A percentile compares a stretch with the other conserved stretches of the same genome.
phyloP scores from a whole-genome alignment of 192 early-diverging fungal genomes.

The Coemansia sp. region DNA sequence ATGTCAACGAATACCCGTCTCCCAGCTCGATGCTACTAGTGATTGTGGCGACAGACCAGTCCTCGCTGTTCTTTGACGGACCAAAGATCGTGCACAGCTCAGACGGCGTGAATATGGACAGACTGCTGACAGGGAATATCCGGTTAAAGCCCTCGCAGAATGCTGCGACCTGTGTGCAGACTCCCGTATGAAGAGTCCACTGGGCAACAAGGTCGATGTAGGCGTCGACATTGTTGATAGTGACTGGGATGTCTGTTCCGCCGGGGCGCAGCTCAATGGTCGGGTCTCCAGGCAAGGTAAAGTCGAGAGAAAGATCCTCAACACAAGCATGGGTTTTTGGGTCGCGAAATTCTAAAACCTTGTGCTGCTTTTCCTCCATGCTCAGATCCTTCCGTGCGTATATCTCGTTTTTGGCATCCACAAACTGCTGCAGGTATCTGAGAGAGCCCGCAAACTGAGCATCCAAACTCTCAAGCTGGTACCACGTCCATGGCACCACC shows the following conservation, averaged over 20 bases:
- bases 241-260: conserved; percentile 69
- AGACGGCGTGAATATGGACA: conserved; percentile 67
- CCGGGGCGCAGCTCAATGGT: conserved; percentile 61
- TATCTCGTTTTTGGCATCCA: conserved; percentile 59
- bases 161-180: conserved; percentile 67
- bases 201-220: conserved; percentile 71
- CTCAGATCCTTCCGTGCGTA: conserved; percentile 56
- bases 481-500: conserved; percentile 22
- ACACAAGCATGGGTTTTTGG: conserved; percentile 48
- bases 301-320: conserved; percentile 76
- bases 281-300: conserved; percentile 82
- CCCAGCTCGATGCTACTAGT: conserved; percentile 73
- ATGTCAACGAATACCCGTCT: conserved; percentile 78
- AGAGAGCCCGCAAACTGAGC: conserved; percentile 66
- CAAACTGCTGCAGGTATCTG: conserved; percentile 63
- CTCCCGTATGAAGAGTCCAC: conserved; percentile 63
- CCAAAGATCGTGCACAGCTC: conserved; percentile 75
- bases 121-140: conserved; percentile 70
- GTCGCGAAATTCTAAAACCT: conserved; percentile 55
- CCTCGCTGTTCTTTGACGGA: conserved; percentile 61
- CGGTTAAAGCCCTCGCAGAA: conserved; percentile 80
- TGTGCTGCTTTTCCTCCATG: conserved; percentile 45
- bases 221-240: conserved; percentile 75
- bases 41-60: conserved; percentile 74
- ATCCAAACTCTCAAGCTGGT: conserved; percentile 61